phyloP scores from a whole-genome alignment of 352 stramenopile genomes.

The Phytophthora cactorum region DNA sequence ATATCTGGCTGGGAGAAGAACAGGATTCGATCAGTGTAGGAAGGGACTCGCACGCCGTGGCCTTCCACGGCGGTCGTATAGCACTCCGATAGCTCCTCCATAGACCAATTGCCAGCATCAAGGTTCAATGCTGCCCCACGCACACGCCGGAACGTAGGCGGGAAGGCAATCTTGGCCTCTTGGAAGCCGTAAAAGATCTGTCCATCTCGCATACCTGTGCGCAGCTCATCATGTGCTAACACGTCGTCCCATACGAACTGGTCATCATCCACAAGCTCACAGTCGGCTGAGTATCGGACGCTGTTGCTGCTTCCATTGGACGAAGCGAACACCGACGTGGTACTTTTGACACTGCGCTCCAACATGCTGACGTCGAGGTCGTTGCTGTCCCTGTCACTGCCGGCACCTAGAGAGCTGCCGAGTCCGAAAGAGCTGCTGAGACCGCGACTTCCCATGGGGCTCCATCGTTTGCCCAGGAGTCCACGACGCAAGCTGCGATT shows the following conservation, averaged over 20 bases:
- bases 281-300: conserved; percentile 37
- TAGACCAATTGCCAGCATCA: conserved; percentile 26
- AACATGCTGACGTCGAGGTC: conserved; percentile 49
- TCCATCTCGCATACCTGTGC: conserved; percentile 51
- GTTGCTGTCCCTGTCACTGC: conserved; percentile 38
- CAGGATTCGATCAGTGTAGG: conserved; percentile 92
- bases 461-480: conserved; percentile 41
- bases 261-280: conserved; percentile 50
- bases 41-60: conserved; percentile 77
- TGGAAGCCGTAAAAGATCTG: conserved; percentile 83
- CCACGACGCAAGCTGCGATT: conserved; percentile 37
- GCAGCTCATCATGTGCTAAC: conserved; percentile 76
- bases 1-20: conserved; percentile 81
- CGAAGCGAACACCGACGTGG: conserved; percentile 28
- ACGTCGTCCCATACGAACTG: conserved; percentile 67
- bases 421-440: conserved; percentile 37
- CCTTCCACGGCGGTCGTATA: conserved; percentile 68
- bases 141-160: conserved; percentile 77
- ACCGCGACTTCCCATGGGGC: conserved; percentile 30
- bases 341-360: conserved; percentile 41
- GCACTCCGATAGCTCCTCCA: conserved; percentile 37
- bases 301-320: conserved; percentile 41
- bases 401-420: conserved; percentile 25
- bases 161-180: conserved; percentile 78
- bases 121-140: conserved; percentile 45